Conservation (phyloP, 352 stramenopile species). For the Thalassiosira mediterranea region DNA sequence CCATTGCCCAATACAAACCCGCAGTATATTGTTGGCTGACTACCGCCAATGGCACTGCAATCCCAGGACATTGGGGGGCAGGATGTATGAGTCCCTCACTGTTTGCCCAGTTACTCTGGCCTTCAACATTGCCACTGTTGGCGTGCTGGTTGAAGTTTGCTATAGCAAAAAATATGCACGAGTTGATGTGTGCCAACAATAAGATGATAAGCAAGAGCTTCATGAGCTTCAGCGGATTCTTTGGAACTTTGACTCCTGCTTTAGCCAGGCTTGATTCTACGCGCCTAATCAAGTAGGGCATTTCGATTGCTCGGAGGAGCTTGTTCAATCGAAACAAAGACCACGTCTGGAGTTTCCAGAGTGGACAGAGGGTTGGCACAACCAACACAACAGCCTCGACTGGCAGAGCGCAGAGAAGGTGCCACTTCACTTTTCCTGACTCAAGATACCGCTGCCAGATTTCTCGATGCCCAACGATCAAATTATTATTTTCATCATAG, state of each 20-base stretch:
- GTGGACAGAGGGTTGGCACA: slow-evolving; percentile 45
- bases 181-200: slow-evolving; percentile 58
- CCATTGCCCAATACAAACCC: slow-evolving; percentile 69
- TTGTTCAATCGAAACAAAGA: slow-evolving; percentile 64
- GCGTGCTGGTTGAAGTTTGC: slow-evolving; percentile 61
- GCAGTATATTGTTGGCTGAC: slow-evolving; percentile 55
- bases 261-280: slow-evolving; percentile 56
- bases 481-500: slow-evolving; percentile 65
- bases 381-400: slow-evolving; percentile 51
- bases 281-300: slow-evolving; percentile 38
- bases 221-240: slow-evolving; percentile 58
- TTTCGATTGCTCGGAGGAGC: slow-evolving; percentile 58
- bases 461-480: slow-evolving; percentile 43
- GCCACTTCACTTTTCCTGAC: slow-evolving; percentile 50
- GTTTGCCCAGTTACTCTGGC: slow-evolving; percentile 51
- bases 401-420: slow-evolving; percentile 60
- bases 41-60: slow-evolving; percentile 20
- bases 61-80: slow-evolving; percentile 33
- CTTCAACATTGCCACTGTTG: slow-evolving; percentile 24
- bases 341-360: slow-evolving; percentile 66
- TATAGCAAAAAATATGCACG: slow-evolving; percentile 68
- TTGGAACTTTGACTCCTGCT: slow-evolving; percentile 53
- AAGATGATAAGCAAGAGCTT: slow-evolving; percentile 67
- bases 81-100: slow-evolving; percentile 30
- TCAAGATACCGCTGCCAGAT: slow-evolving; percentile 55